Evolutionary conservation across 2,329 filamentous ascomycete species (phyloP), one percentile per base, ranked within the genome.

Genomic region (Pseudocercospora musae): DNA sequence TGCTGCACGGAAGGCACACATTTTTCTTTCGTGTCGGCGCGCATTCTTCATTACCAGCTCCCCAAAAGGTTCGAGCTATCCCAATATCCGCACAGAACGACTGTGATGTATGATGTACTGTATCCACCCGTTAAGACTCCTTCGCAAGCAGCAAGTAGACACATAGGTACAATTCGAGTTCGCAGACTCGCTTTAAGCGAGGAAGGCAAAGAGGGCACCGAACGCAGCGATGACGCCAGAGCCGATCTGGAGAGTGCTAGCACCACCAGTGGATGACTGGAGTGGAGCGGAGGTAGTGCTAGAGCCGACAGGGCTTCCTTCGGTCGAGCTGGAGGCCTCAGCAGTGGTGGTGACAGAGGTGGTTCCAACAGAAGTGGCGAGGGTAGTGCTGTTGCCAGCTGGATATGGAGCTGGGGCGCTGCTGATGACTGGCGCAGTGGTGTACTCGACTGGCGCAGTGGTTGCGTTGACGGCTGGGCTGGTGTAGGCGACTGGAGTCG

Each of bases 371-470:
- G 62, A 59, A 37, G 61, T 64, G 15, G 64, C 58, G 23, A 65
- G 40, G 15, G 61, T 65, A 37, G 61, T 69, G 63, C 57, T 61
- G 55, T 62, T 63, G 21, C 58, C 58, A 13, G 58, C 59, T 57
- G 66, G 67, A 62, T 67, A 64, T 52, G 67, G 67, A 6, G 55
- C 66, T 48, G 65, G 67, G 5, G 54, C 66, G 29, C 49, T 50
- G 23, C 61, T 40, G 59, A 31, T 61, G 56, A 57, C 58, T 23
- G 58, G 37, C 27, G 55, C 59, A 7, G 59, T 48, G 50, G 57
- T 50, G 60, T 58, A 64, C 7, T 29, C 40, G 3, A 25, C 59
- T 29, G 66, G 61, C 13, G 62, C 48, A 55, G 61, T 56, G 42
- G 58, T 58, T 23, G 62, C 46, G 62, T 62, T 62, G 59, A 53